Conservation (phyloP, 2,329 filamentous ascomycete genomes). For the Fusarium phyllophilum region DNA sequence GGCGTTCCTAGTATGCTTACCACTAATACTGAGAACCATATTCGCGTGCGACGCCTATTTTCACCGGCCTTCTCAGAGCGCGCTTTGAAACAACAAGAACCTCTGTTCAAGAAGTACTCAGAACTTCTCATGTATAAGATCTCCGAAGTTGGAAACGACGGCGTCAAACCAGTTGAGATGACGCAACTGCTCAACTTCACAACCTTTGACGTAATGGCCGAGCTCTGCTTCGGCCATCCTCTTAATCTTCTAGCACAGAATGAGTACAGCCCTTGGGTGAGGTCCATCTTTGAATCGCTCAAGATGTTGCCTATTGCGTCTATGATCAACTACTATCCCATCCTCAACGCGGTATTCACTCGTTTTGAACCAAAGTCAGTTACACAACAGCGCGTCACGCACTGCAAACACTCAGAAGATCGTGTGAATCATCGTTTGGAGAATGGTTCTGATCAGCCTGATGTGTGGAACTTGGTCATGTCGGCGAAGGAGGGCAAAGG, state of each 20-base stretch:
- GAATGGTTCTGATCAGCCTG: constrained; percentile 17
- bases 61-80: constrained; percentile 21
- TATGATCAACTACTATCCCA: constrained; percentile 14
- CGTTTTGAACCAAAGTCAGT: constrained; percentile 13
- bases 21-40: not conserved
- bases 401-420: constrained; percentile 11
- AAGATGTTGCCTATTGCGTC: not conserved
- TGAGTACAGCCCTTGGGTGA: constrained; percentile 43
- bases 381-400: not conserved
- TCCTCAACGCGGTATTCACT: not conserved
- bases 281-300: constrained; percentile 31
- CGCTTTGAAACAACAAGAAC: constrained; percentile 18
- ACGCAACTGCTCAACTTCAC: constrained; percentile 21
- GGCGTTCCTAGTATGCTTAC: constrained; percentile 24
- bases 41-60: constrained; percentile 2
- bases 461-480: constrained; percentile 20
- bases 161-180: constrained; percentile 8
- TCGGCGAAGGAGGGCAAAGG: constrained; percentile 14
- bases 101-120: constrained; percentile 8
- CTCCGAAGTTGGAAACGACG: constrained; percentile 4
- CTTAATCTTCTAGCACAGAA: constrained; percentile 40
- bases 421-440: constrained; percentile 1
- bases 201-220: constrained; percentile 45
- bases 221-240: constrained; percentile 43
- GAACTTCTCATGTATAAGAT: constrained; percentile 19